Evolutionary conservation across 2,329 filamentous ascomycete genomes (phyloP), one percentile per base, ranked within the genome.

Genomic region (Penicillium concentricum): DNA sequence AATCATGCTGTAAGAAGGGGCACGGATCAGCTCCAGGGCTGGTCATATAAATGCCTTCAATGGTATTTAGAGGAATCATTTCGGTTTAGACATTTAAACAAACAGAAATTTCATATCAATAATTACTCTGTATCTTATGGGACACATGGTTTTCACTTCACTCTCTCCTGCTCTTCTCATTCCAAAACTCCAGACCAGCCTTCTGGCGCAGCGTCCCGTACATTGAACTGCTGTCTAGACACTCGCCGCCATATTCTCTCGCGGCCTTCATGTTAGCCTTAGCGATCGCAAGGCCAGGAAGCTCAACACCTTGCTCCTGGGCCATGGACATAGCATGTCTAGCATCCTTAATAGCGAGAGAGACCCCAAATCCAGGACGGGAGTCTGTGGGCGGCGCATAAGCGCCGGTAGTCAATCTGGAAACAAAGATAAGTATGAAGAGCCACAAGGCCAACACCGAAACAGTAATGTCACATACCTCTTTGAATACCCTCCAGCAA

Each of bases 401-500:
- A 13, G 69, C 73, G 16, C 77, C 77, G 2, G 73, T 74, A 16
- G 77, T 79, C 56, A 79, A 59, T 54, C 77, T 72, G 38, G 5
- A 53, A 28, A 34, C 5, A 28, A 16, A 13, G 18, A 26, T 51
- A 15, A 44, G 28, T 26, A 32, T 52, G 20, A 44, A 30, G 28
- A 49, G 16, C 9, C 46, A 2, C 4, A 45, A 18, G 5, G 3
- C 20, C 15, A 34, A n/a, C 42, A 26, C n/a, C 3, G 7, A 16
- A 12, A 22, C 3, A 48, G 34, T 26, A 12, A 16, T 16, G 7
- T 2, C n/a, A 51, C 57, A 51, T 58, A 75, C 73, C 73, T 66
- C 61, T 75, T 76, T 2, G 76, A 78, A 58, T 78, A 78, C 5
- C 74, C 73, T 5, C 75, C 74, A 4, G 74, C 68, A 20, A 78